Base-by-base conservation (phyloP, 192 early-diverging fungal genomes). In the Mortierella antarctica region DNA sequence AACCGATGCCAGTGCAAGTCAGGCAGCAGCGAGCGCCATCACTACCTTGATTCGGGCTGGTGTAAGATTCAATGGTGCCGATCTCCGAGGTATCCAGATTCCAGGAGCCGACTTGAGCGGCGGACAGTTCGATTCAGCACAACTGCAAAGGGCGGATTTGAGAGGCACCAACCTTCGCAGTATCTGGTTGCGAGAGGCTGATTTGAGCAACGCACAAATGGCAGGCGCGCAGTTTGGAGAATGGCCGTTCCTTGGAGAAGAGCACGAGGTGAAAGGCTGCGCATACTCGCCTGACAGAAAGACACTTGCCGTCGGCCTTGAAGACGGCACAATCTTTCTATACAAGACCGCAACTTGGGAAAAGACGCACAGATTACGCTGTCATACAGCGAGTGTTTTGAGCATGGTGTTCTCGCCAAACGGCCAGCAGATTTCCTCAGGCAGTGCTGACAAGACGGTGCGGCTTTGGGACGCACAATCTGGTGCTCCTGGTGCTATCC, bases 11-110 rank as follows among this genome's bases (percentile, higher is more conserved):
- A 2, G n/a, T 13, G 55, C 44, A 1, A 17, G 44, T 15, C 3
- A 4, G 40, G 65, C 41, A 8, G 65, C 65, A n/a, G 65, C 65
- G 0, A 67, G 57, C 21, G 53, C 65, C 18, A 67, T 67, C 55
- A 56, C 65, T 15, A 67, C 57, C 11, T 57, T 67, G 54, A 53
- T 67, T 3, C n/a, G 23, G 44, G 65, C 65, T 17, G 53, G 65
- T 15, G 45, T 23, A 0, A 52, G 20, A 46, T 67, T 67, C 20
- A 67, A 67, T 45, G 45, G 65, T 4, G 41, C 13, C 9, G 65
- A 67, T 31, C 55, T 67, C 0, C 52, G 44, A 8, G 65, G 65
- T 12, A 57, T 67, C 65, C 42, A 12, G 14, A 57, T 67, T 18
- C 65, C 54, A 39, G 54, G 65, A 20, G 65, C 65, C 0, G 65